Evolutionary conservation across 179 eudicot species (phyloP).

Genomic region (Beta macrorhiza): DNA sequence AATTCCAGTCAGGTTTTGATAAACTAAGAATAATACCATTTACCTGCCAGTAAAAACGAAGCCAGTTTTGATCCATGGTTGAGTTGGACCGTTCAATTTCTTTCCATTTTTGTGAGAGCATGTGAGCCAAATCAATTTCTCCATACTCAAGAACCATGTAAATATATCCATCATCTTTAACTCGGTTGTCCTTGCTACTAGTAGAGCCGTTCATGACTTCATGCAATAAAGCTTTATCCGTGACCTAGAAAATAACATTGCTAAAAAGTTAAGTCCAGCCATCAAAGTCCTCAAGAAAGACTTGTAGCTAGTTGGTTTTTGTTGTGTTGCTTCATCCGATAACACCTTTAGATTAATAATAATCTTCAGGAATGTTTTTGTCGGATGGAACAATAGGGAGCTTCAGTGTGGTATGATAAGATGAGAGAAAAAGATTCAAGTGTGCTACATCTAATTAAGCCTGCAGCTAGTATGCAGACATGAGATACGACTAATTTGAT

Average conservation of each 20-base stretch:
- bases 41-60: slow-evolving; percentile 97
- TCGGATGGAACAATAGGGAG: background rate
- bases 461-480: background rate
- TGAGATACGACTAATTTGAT: background rate
- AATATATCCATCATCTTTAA: slow-evolving; percentile 78
- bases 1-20: background rate
- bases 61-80: slow-evolving; percentile 88
- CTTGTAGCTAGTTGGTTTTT: slow-evolving; percentile 3
- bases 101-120: slow-evolving; percentile 90
- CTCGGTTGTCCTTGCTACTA: slow-evolving; percentile 68
- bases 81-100: slow-evolving; percentile 62
- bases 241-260: slow-evolving; percentile 54
- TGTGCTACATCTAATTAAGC: background rate
- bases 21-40: slow-evolving; percentile 1
- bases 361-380: slow-evolving; percentile 6
- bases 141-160: slow-evolving; percentile 99
- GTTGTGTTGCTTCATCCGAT: background rate
- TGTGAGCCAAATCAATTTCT: slow-evolving; percentile 95
- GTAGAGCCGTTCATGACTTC: slow-evolving; percentile 78
- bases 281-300: slow-evolving; percentile 2
- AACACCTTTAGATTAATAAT: background rate
- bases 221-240: slow-evolving; percentile 82
- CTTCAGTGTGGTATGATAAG: background rate
- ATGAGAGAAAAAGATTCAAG: background rate
- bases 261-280: slow-evolving; percentile 1